Evolutionary conservation across 2,329 filamentous ascomycete species (phyloP), one percentile per base, ranked within the genome.

Genomic region (Neofusicoccum sp.): DNA sequence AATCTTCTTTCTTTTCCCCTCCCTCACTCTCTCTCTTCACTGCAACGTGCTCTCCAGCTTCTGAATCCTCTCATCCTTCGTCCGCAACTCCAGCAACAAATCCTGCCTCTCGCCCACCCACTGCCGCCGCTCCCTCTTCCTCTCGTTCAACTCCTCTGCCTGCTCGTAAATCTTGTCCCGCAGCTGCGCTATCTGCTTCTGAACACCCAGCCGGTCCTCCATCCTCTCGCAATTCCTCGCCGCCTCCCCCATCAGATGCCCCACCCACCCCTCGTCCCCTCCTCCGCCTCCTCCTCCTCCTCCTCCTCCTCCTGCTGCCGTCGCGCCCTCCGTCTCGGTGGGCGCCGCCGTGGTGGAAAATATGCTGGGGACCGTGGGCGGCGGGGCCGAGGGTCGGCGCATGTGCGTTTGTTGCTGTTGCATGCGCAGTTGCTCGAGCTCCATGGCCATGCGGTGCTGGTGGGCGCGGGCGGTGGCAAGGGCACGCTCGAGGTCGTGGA

Each of bases 181-280:
- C 59, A 61, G 14, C 12, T 16, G n/a, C 9, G 22, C 59, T 9
- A 61, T 43, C 59, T 61, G 47, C 14, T 34, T 34, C 59, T 61
- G 59, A 28, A 61, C 52, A 28, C 11, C 36, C 7, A 61, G 28
- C 1, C 59, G 36, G 36, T 50, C 59, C 59, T 50, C 45, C n/a
- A 44, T 43, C 3, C 45, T 34, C 45, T 48, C 59, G 47, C 59
- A 52, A 16, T 43, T 48, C 7, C 59, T 34, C n/a, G 44, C 45
- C n/a, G 59, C 59, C n/a, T 61, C 59, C n/a, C 39, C 54, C 54
- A 58, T 58, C 39, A 61, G 16, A 9, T 49, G 22, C 5, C 14
- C 8, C 34, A 41, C 28, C 16, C 34, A 12, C 31, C 16, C 12
- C 22, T 61, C 59, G 14, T 50, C 29, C 14, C 33, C 45, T 7